These are phyloP conservation scores for Eucommia ulmoides DNA, from an alignment of 257 asterid species.

Conservation along the genomic window DNA sequence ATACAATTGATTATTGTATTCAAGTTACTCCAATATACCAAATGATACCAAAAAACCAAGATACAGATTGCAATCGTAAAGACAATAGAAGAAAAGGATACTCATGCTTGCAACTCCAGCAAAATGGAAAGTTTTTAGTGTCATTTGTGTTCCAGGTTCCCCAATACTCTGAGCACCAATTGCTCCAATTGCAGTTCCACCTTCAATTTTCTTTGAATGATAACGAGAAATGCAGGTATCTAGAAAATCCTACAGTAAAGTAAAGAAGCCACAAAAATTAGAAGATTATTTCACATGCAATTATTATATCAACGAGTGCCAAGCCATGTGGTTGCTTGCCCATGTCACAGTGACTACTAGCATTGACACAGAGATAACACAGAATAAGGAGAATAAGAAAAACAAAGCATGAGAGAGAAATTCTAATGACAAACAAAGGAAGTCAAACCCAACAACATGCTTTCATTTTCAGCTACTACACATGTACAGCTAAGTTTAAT, in stretches of 20 bases:
- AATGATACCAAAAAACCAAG: slow-evolving; percentile 9
- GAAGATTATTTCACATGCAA: no score
- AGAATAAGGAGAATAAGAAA: no score
- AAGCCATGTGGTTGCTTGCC: no score
- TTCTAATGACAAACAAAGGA: no score
- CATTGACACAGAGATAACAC: no score
- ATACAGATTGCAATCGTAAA: slow-evolving; percentile 5
- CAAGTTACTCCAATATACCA: slow-evolving; percentile 11
- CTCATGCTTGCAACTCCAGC: slow-evolving; percentile 99
- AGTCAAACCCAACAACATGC: no score
- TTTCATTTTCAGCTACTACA: no score
- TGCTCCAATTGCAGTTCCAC: slow-evolving; percentile 93
- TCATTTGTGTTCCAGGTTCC: slow-evolving; percentile 99
- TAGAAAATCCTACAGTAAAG: slow-evolving; percentile 67
- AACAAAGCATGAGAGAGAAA: no score
- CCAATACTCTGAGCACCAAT: slow-evolving; percentile 97
- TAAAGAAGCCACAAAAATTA: no score
- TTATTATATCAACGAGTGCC: no score
- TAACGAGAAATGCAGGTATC: slow-evolving; percentile 71
- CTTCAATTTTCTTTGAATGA: slow-evolving; percentile 59
- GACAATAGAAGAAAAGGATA: slow-evolving; percentile 42
- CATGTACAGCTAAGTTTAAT: no score
- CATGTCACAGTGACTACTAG: no score
- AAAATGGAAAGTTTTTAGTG: slow-evolving; percentile 95
- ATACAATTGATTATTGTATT: slow-evolving; percentile 38